Conservation (phyloP, 2,329 filamentous ascomycete genomes). For the Ophioceras dolichostomum region DNA sequence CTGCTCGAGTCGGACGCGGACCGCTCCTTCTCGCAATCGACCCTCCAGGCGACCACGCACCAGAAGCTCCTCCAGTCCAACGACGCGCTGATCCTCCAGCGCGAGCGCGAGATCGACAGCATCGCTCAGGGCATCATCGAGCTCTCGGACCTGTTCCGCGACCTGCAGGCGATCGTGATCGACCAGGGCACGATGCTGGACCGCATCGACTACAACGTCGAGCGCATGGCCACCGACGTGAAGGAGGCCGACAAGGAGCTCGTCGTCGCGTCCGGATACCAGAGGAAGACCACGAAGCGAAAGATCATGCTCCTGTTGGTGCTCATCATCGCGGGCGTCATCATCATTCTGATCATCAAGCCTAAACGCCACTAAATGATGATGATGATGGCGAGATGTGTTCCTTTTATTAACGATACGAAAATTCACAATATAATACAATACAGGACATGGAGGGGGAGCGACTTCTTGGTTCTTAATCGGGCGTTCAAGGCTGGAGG, state of each 20-base stretch:
- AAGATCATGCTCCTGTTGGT: conserved; percentile 87
- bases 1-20: conserved; percentile 90
- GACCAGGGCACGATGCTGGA: conserved; percentile 86
- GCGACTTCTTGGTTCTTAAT: no score
- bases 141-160: conserved; percentile 89
- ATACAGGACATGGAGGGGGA: no score
- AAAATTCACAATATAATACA: not conserved
- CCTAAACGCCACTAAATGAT: no score
- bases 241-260: conserved; percentile 90
- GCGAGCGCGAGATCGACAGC: conserved; percentile 93
- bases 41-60: conserved; percentile 66
- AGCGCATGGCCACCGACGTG: conserved; percentile 86
- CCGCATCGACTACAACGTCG: conserved; percentile 96
- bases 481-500: no score
- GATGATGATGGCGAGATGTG: no score
- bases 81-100: conserved; percentile 76
- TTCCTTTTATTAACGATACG: no score
- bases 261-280: conserved; percentile 77
- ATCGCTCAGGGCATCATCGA: conserved; percentile 98
- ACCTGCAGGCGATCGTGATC: conserved; percentile 91
- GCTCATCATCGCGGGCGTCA: conserved; percentile 71
- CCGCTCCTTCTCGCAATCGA: conserved; percentile 80
- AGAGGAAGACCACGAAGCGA: conserved; percentile 76
- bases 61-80: conserved; percentile 59
- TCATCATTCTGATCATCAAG: conserved; percentile 75